Evolutionary conservation across 2,329 filamentous ascomycete genomes (phyloP), one percentile per base, ranked within the genome.

Genomic region (Xylaria arbuscula): DNA sequence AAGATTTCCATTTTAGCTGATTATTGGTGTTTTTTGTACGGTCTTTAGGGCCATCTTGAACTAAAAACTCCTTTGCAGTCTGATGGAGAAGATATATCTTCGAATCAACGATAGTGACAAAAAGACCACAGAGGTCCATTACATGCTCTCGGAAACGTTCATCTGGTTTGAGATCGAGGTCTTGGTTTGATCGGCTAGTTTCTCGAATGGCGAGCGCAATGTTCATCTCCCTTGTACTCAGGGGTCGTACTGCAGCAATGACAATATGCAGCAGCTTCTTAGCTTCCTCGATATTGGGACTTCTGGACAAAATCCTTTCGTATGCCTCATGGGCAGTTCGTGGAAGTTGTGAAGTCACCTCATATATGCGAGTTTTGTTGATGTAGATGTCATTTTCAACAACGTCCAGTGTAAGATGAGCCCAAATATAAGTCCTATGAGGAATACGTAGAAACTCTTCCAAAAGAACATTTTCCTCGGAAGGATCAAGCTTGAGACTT

Each of bases 81-180:
- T 83, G 79, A 40, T 82, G 80, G 38, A 83, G 70, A 6, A 83
- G 71, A 68, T 79, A 82, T 4, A 83, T 70, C 58, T 67, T 76
- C 3, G 62, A 68, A 51, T 80, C 70, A 1, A 76, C 66, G n/a
- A 82, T 70, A 19, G 62, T 74, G 2, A 83, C 70, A 57, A 82
- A 81, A 7, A 81, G 75, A 0, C 78, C 80, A 64, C 80, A 83
- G 11, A 79, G 64, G 6, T 76, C 62, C 47, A 75, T 68, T 11
- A 82, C 64, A 6, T 56, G 67, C 3, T 64, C 8, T 32, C 62
- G 34, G 32, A 77, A 71, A 4, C 68, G 62, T 1, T 71, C 45
- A 32, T 72, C 63, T 7, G 58, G 19, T 17, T 36, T n/a, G 19
- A 45, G 9, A 2, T 58, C 9, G 2, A 60, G 22, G 8, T 60